phyloP scores from a whole-genome alignment of 2,329 filamentous ascomycete species.

The Pestalotiopsis sp. region DNA sequence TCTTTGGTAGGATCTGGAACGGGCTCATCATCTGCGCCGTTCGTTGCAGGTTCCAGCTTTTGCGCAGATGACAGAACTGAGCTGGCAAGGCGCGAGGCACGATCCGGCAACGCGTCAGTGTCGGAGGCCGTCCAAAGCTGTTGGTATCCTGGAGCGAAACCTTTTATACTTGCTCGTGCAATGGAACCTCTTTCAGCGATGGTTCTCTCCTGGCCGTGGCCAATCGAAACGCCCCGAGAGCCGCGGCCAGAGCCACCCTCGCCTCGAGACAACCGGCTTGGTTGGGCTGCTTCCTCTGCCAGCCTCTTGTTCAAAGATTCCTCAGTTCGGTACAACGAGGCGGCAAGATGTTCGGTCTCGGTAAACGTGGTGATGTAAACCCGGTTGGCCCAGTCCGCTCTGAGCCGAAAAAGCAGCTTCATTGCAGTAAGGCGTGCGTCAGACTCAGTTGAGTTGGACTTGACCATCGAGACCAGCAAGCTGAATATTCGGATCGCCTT shows the following conservation, averaged over 20 bases:
- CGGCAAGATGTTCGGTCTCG: slow-evolving; percentile 73
- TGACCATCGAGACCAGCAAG: slow-evolving; percentile 63
- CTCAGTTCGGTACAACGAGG: slow-evolving; percentile 67
- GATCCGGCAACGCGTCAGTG: slow-evolving; percentile 52
- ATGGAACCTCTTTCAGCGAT: slow-evolving; percentile 39
- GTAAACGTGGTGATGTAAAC: slow-evolving; percentile 70
- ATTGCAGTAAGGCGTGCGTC: slow-evolving; percentile 74
- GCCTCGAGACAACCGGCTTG: slow-evolving; percentile 42
- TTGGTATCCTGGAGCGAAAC: slow-evolving; percentile 38
- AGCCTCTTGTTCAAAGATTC: slow-evolving; percentile 50
- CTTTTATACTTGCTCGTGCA: slow-evolving; percentile 39
- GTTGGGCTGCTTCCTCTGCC: slow-evolving; percentile 50
- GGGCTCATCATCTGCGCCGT: background rate
- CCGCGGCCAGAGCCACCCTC: slow-evolving; percentile 44
- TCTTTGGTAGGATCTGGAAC: slow-evolving; percentile 14
- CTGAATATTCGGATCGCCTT: slow-evolving; percentile 67
- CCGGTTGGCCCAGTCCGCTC: slow-evolving; percentile 78
- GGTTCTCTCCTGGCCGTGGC: slow-evolving; percentile 48
- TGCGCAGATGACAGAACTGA: slow-evolving; percentile 46
- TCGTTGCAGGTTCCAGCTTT: background rate
- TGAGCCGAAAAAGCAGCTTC: slow-evolving; percentile 78
- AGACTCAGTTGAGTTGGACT: slow-evolving; percentile 58
- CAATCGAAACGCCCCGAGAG: slow-evolving; percentile 53
- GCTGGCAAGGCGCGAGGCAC: slow-evolving; percentile 46
- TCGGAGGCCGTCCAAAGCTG: slow-evolving; percentile 62